These are phyloP conservation scores for Inga oerstediana DNA, from an alignment of 306 rosid species.

Conservation along the genomic window DNA sequence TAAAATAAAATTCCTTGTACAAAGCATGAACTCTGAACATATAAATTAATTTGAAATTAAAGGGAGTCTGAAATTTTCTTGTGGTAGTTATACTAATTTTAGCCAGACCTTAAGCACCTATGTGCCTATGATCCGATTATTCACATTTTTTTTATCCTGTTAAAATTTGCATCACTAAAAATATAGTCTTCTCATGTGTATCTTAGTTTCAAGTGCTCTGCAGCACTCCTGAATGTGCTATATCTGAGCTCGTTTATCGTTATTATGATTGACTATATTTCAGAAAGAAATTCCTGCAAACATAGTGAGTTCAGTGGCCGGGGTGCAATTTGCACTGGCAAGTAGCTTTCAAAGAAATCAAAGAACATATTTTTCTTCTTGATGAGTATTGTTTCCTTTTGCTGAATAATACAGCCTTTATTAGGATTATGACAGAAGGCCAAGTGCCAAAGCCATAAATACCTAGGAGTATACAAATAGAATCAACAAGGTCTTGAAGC, in stretches of 20 bases:
- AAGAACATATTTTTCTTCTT: conserved; percentile 10
- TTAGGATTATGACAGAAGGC: conserved; percentile 6
- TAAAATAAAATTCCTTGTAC: background rate
- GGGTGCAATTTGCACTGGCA: background rate
- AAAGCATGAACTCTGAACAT: background rate
- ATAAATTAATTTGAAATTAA: conserved; percentile 9
- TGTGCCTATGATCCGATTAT: conserved; percentile 9
- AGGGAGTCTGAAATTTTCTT: conserved; percentile 9
- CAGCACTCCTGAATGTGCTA: background rate
- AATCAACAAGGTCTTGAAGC: conserved; percentile 24
- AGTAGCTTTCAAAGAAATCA: background rate
- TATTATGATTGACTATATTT: background rate
- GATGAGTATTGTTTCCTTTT: background rate
- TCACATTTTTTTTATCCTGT: background rate
- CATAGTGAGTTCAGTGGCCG: background rate
- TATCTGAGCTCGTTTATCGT: conserved; percentile 1
- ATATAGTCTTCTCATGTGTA: background rate
- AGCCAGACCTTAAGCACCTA: background rate
- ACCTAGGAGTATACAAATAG: background rate
- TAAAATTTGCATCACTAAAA: conserved; percentile 12
- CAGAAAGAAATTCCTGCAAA: too few species aligned
- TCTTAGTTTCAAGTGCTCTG: background rate
- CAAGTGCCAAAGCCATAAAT: background rate
- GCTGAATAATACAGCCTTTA: conserved; percentile 24
- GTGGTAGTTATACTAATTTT: conserved; percentile 13